These are phyloP conservation scores for Syncephalastrum racemosum DNA, from an alignment of 371 early-diverging fungal species.

Conservation along the genomic window DNA sequence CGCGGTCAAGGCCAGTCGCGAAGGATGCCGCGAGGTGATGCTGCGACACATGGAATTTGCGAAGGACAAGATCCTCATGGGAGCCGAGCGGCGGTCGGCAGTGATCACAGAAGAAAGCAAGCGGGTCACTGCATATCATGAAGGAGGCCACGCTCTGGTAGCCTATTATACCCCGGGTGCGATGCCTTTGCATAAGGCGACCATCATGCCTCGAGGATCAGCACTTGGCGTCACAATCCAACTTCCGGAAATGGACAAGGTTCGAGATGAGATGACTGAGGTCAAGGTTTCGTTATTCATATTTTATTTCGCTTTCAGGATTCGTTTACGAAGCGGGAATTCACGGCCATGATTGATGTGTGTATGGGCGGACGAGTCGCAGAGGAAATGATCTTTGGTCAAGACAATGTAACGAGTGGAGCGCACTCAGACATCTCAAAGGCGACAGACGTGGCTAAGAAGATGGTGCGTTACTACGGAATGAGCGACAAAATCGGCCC, in stretches of 20 bases:
- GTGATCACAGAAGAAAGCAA: conserved; percentile 85
- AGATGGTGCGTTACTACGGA: conserved; percentile 87
- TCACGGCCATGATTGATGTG: conserved; percentile 85
- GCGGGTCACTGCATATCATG: conserved; percentile 91
- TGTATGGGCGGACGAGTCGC: conserved; percentile 95
- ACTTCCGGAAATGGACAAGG: conserved; percentile 88
- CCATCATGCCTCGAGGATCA: conserved; percentile 92
- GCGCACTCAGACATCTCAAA: conserved; percentile 85
- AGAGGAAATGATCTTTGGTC: conserved; percentile 89
- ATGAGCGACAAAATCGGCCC: conserved; percentile 86
- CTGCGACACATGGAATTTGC: conserved; percentile 88
- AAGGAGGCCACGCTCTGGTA: conserved; percentile 94
- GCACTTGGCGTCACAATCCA: conserved; percentile 89
- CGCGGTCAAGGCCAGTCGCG: conserved; percentile 86
- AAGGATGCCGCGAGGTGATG: conserved; percentile 60
- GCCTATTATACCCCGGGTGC: conserved; percentile 91
- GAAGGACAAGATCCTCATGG: conserved; percentile 96
- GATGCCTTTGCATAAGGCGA: conserved; percentile 93
- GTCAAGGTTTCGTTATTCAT: neutral
- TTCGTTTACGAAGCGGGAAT: conserved; percentile 75
- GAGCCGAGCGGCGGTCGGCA: conserved; percentile 84
- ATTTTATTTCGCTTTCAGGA: conserved; percentile 26
- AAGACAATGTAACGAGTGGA: conserved; percentile 89
- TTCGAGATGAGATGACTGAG: neutral
- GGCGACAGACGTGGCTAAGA: conserved; percentile 83